Evolutionary conservation across 192 early-diverging fungal genomes (phyloP).

Genomic region (Coemansia reversa): DNA sequence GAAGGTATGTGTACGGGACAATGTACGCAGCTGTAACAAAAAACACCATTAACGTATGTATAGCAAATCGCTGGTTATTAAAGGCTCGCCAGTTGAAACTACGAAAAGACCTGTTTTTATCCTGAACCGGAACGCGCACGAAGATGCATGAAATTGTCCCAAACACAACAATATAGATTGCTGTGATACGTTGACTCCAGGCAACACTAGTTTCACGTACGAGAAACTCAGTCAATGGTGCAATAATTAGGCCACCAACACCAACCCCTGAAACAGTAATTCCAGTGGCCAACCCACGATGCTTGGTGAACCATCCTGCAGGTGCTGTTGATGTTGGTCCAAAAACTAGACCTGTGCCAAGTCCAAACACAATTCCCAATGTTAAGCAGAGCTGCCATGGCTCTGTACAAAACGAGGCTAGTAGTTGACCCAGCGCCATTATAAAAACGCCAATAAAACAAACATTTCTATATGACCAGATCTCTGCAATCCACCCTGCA

Average conservation of each 20-base stretch:
- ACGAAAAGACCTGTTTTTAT: constrained; percentile 20
- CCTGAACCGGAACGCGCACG: constrained; percentile 34
- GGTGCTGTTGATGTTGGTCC: constrained; percentile 61
- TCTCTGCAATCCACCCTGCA: constrained; percentile 48
- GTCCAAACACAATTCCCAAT: constrained; percentile 65
- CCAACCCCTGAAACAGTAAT: constrained; percentile 68
- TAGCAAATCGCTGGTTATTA: constrained; percentile 28
- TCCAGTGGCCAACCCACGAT: constrained; percentile 63
- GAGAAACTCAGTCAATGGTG: constrained; percentile 55
- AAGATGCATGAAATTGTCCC: constrained; percentile 33
- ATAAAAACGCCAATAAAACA: constrained; percentile 35
- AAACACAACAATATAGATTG: constrained; percentile 53
- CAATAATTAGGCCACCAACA: constrained; percentile 61
- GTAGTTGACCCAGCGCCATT: constrained; percentile 57
- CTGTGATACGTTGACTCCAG: constrained; percentile 55
- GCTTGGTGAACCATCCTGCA: constrained; percentile 62
- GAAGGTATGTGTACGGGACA: constrained; percentile 41
- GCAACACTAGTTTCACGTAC: constrained; percentile 39
- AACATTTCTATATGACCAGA: constrained; percentile 42
- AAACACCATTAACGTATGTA: constrained; percentile 40
- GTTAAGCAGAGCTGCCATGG: constrained; percentile 68
- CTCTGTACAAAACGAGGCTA: constrained; percentile 61
- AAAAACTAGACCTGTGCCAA: constrained; percentile 59
- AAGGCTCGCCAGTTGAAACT: constrained; percentile 44
- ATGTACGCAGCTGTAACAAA: constrained; percentile 51